Percentiles rank a stretch among this genome's conserved stretches.
Conservation (phyloP, 2,329 filamentous ascomycete species). For the Alternaria panax region DNA sequence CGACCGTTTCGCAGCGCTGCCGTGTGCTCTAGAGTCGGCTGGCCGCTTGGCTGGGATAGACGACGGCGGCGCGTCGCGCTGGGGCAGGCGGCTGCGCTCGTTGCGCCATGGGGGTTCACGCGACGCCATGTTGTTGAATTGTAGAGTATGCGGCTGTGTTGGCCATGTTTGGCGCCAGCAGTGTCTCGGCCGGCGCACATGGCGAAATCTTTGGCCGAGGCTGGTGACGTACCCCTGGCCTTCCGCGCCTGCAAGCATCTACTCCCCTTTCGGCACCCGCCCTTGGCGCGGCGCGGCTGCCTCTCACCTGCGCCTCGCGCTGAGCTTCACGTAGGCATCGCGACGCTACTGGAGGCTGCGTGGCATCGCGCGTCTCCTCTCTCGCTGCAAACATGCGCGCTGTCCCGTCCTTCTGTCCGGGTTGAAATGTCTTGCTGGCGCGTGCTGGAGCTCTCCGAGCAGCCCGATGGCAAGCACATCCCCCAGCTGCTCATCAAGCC, state of each 20-base stretch:
- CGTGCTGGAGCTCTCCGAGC: constrained; percentile 37
- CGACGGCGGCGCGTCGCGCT: constrained; percentile 31
- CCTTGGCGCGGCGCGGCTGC: constrained; percentile 23
- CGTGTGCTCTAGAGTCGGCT: constrained; percentile 53
- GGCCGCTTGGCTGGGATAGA: constrained; percentile 54
- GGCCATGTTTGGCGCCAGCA: neutral
- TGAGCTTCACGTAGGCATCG: neutral
- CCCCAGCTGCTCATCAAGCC: constrained; percentile 71
- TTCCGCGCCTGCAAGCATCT: constrained; percentile 14
- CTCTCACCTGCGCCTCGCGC: constrained; percentile 9
- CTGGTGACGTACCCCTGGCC: constrained; percentile 29
- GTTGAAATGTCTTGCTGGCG: constrained; percentile 46
- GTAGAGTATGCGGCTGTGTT: neutral
- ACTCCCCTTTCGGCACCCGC: constrained; percentile 3
- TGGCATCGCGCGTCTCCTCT: neutral
- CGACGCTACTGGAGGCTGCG: neutral
- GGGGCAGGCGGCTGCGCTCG: constrained; percentile 27
- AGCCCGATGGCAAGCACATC: constrained; percentile 40
- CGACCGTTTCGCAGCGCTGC: constrained; percentile 51
- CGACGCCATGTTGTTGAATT: constrained; percentile 33
- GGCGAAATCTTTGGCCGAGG: constrained; percentile 26
- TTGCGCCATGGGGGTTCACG: constrained; percentile 47
- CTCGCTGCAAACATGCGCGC: neutral
- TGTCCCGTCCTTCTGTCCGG: neutral
- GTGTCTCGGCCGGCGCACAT: neutral